Evolutionary conservation across 164 flowering plant species (phyloP).

Genomic region (Kalanchoe fedtschenkoi): DNA sequence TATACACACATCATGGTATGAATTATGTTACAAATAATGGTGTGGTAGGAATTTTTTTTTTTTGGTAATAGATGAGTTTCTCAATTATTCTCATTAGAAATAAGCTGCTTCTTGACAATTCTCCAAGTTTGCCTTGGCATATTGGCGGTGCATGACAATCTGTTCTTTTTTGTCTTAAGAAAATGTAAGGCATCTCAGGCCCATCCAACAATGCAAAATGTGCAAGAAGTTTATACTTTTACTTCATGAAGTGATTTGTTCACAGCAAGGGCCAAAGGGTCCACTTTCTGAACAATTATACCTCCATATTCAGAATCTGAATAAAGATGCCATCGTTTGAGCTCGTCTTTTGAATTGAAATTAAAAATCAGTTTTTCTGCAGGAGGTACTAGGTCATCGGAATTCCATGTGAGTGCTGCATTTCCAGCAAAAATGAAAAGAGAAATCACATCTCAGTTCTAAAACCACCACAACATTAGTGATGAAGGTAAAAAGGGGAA

Average conservation of each 20-base stretch:
- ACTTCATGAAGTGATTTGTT: background rate
- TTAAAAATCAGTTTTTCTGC: slow-evolving; percentile 53
- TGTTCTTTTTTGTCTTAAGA: too few relatives aligned
- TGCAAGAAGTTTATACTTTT: background rate
- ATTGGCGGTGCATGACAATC: too few relatives aligned
- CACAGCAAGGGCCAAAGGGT: background rate
- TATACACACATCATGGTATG: too few relatives aligned
- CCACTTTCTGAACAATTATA: slow-evolving; percentile 12
- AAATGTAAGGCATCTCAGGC: background rate
- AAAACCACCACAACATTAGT: background rate
- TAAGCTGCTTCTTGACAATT: too few relatives aligned
- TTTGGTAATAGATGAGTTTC: background rate
- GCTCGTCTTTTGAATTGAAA: slow-evolving; percentile 75
- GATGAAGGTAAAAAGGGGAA: background rate
- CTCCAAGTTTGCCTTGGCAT: too few relatives aligned
- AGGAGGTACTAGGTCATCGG: slow-evolving; percentile 71
- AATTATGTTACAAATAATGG: too few relatives aligned
- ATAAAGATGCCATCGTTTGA: slow-evolving; percentile 89
- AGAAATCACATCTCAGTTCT: background rate
- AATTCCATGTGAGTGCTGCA: slow-evolving; percentile 67
- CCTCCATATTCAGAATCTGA: slow-evolving; percentile 99
- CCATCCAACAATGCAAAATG: background rate
- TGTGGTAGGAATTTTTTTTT: too few relatives aligned
- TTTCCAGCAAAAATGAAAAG: background rate
- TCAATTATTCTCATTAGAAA: too few relatives aligned